Evolutionary conservation across 1,139 yeast species (phyloP).

Genomic region (Trichomonascaceae sp.): DNA sequence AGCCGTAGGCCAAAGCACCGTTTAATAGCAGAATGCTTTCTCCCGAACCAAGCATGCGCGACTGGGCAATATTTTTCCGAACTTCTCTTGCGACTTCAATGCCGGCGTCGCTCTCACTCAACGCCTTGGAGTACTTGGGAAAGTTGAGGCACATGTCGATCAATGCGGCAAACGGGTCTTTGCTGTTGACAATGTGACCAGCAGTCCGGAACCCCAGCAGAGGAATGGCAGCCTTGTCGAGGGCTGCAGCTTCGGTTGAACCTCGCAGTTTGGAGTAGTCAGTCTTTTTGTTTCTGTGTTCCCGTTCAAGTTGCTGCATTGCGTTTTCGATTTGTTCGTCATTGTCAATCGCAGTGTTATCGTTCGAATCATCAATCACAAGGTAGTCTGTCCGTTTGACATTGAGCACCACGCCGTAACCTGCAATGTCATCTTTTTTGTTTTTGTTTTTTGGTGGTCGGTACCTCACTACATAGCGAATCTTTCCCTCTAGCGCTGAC

Average conservation of each 20-base stretch:
- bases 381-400: conserved; percentile 52
- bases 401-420: conserved; percentile 55
- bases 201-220: conserved; percentile 24
- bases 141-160: conserved; percentile 23
- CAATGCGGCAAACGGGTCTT: conserved; percentile 21
- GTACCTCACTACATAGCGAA: conserved; percentile 68
- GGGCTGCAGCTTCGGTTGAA: conserved; percentile 10
- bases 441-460: conserved; percentile 25
- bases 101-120: conserved; percentile 14
- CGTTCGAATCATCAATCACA: conserved; percentile 39
- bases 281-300: conserved; percentile 8
- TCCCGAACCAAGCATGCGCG: conserved; percentile 19
- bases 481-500: conserved; percentile 50
- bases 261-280: conserved; percentile 11
- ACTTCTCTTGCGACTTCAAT: conserved; percentile 15
- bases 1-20: conserved; percentile 22
- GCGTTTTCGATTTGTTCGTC: conserved; percentile 2
- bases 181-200: conserved; percentile 15
- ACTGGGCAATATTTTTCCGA: conserved; percentile 9
- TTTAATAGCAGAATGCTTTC: conserved; percentile 25
- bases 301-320: conserved; percentile 3
- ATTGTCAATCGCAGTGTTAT: conserved; percentile 9
- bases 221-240: conserved; percentile 17
- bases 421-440: conserved; percentile 32
- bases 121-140: conserved; percentile 19